phyloP scores from a whole-genome alignment of 2,329 filamentous ascomycete species.

The Colletotrichum theobromicola region DNA sequence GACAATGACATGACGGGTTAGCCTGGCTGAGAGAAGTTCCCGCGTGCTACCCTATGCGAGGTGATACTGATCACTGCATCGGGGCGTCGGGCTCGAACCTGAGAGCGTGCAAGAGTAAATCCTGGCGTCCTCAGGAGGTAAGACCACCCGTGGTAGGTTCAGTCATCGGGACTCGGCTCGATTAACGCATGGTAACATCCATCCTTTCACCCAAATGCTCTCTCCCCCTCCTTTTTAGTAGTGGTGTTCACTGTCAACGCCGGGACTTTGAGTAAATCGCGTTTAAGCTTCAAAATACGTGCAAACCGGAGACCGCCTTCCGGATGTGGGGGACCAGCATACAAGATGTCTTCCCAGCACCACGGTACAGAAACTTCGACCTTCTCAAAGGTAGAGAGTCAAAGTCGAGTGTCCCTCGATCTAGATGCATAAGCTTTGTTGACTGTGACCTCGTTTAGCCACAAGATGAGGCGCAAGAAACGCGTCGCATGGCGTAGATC shows the following conservation, averaged over 20 bases:
- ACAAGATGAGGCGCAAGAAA: not conserved
- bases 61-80: constrained; percentile 10
- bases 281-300: not conserved
- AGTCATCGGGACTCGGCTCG: not conserved
- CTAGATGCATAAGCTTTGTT: not conserved
- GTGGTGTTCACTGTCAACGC: not conserved
- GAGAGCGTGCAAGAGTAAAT: not conserved
- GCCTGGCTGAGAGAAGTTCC: not conserved
- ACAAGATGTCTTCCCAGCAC: not conserved
- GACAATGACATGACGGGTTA: constrained; percentile 15
- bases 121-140: not conserved
- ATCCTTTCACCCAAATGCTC: not conserved
- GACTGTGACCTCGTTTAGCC: not conserved
- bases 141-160: not conserved
- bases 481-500: constrained; percentile 12
- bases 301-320: not conserved
- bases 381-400: not conserved
- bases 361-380: not conserved
- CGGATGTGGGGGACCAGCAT: not conserved
- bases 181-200: not conserved
- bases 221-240: not conserved
- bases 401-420: not conserved
- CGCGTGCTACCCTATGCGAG: constrained; percentile 6
- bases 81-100: not conserved
- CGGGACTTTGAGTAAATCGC: not conserved